Percentiles rank a stretch among this genome's conserved stretches.
These are phyloP conservation scores for Auriscalpium microsporum DNA, from an alignment of 768 basidiomycete genomes.

Conservation along the genomic window DNA sequence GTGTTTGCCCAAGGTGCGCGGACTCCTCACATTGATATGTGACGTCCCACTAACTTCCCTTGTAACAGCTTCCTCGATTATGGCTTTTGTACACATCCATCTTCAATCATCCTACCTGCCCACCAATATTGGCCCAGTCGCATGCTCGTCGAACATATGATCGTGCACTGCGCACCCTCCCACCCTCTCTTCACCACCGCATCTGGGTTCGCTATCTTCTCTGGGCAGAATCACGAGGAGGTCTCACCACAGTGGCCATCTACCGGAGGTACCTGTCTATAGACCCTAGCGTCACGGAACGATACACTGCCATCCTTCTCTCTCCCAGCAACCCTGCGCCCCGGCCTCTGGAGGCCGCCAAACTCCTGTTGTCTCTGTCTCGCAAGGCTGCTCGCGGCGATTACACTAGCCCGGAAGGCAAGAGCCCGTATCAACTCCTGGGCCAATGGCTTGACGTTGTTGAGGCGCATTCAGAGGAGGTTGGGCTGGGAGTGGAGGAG, in stretches of 20 bases:
- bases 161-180: constrained; percentile 85
- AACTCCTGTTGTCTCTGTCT: constrained; percentile 76
- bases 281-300: constrained; percentile 74
- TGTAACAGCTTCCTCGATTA: constrained; percentile 71
- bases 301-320: constrained; percentile 63
- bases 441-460: constrained; percentile 89
- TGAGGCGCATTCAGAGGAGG: constrained; percentile 84
- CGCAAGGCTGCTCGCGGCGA: constrained; percentile 76
- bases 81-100: constrained; percentile 93
- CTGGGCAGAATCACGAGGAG: constrained; percentile 83
- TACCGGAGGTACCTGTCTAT: constrained; percentile 86
- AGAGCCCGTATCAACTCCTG: constrained; percentile 91
- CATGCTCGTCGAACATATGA: constrained; percentile 94
- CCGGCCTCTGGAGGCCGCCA: constrained; percentile 88
- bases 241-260: constrained; percentile 65
- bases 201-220: constrained; percentile 90
- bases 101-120: constrained; percentile 85
- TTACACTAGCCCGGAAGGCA: constrained; percentile 83
- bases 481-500: constrained; percentile 80
- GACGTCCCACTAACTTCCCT: background rate
- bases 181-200: constrained; percentile 84
- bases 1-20: constrained; percentile 82
- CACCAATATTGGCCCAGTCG: constrained; percentile 72
- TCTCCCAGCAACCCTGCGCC: constrained; percentile 47
- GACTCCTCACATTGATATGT: background rate